Conservation (phyloP, 2,329 filamentous ascomycete genomes). For the Aspergillus clavatus region DNA sequence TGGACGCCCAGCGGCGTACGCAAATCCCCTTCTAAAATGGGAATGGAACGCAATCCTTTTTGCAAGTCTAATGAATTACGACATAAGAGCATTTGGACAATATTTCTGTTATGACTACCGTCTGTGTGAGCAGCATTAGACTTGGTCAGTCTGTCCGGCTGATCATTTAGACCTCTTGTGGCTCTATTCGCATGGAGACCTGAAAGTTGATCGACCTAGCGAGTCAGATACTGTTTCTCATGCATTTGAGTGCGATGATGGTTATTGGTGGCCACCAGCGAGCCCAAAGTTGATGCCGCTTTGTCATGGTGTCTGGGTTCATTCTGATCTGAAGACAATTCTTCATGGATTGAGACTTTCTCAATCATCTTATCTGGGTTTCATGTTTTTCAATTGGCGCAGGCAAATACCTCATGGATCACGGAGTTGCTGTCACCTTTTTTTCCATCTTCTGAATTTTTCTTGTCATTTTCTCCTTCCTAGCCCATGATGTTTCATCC, state of each 20-base stretch:
- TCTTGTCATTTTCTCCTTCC: slow-evolving; percentile 8
- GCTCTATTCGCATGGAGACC: slow-evolving; percentile 12
- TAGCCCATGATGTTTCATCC: slow-evolving; percentile 2
- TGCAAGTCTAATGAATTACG: neutral
- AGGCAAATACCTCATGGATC: neutral
- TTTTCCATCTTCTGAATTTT: no score
- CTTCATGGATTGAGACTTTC: neutral
- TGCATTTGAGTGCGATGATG: neutral
- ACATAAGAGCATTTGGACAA: neutral
- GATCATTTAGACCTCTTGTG: neutral
- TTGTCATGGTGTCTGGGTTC: slow-evolving; percentile 4
- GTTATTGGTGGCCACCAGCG: neutral
- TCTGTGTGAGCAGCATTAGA: slow-evolving; percentile 5
- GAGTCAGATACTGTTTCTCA: neutral
- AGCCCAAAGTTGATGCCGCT: slow-evolving; percentile 16
- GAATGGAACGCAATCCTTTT: neutral
- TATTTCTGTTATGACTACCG: neutral
- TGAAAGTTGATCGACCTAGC: slow-evolving; percentile 3
- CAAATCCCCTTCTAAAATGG: slow-evolving; percentile 35
- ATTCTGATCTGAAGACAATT: neutral
- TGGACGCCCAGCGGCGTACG: slow-evolving; percentile 39
- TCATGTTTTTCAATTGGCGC: neutral
- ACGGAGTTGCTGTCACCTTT: neutral
- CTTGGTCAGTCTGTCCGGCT: neutral
- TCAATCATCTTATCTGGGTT: neutral